Base-by-base conservation (phyloP, 306 rosid genomes). In the Sicyos baderoa region DNA sequence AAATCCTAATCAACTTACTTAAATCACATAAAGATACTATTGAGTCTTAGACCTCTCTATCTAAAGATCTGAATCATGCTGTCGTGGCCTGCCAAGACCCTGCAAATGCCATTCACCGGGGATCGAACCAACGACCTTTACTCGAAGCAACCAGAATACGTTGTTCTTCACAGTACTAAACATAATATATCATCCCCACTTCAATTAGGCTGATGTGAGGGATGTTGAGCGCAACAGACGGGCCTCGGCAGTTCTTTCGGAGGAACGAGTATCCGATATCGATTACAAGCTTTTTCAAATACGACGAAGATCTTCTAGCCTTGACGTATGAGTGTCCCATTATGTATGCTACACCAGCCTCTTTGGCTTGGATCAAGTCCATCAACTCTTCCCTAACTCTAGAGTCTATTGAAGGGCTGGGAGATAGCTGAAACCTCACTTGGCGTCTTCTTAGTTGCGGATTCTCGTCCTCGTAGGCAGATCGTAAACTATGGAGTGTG, bases 141-240 rank as follows among this genome's bases (percentile, higher is more conserved):
- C 44, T 14, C 7, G 0, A 2, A 48, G 25, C 15, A 48, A 48
- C 23, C 53, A 48, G 42, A 67, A 67, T 48, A 74, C 35, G 71
- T 55, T 67, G 63, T 70, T 16, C 67, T 35, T 48, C 35, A 23
- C 14, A 70, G 72, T 72, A 57, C 80, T 86, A 90, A 21, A 90
- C 96, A 75, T 90, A 86, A 76, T 90, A 87, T 81, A 90, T 90
- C 95, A 90, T 90, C 59, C 96, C 96, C 75, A 90, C 96, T 81
- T 90, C 96, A 47, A 90, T 86, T 1, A 90, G 88, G 78, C 96
- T 86, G 70, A 87, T 90, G 72, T 90, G 96, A 72, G 96, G 96
- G 78, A 90, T 87, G 77, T 90, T 90, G 32, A 90, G 95, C 5
- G 96, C 91, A 73, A 87, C 91, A 60, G 90, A 75, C 2, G 95